Evolutionary conservation across 768 basidiomycete species (phyloP), one percentile per base, ranked within the genome.

Genomic region (Pleurotus ostreatus): DNA sequence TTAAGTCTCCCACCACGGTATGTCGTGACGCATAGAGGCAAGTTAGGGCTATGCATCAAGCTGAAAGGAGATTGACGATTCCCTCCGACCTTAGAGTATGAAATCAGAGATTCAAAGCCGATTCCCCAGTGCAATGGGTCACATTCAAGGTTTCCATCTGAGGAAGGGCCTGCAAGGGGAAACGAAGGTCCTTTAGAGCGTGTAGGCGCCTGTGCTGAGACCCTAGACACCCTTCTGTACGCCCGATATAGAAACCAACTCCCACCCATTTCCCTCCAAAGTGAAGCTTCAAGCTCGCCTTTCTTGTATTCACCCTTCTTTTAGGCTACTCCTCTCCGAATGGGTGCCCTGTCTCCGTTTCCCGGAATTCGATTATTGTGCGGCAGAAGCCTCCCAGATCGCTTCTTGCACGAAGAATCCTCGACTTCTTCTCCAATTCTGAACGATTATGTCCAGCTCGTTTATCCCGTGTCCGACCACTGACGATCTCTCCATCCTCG

Each of bases 1-100:
- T 53, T 53, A 53, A 40, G 26, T 49, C 48, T 49, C 48, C 37
- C 25, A 20, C 48, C 26, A n/a, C 48, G 25, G 48, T 49, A 49
- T 49, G 48, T 49, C 48, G 48, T 34, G 48, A 26, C 8, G 48
- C 9, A 34, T 30, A n/a, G 20, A 30, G 22, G 13, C 22, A n/a
- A 49, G 16, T 15, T 34, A 49, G 48, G 48, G 48, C 48, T 23
- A 34, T 49, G 48, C 48, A n/a, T n/a, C 20, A 44, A 30, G 26
- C 25, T 49, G 23, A 25, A 49, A 49, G 30, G 48, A 34, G 48
- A 15, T 49, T 49, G 25, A n/a, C 11, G 20, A 23, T 49, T 49
- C 48, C 30, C 30, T 49, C 48, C 48, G 48, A 34, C 48, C 48
- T 38, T 3, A 23, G n/a, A 47, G 13, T 15, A 20, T 15, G 16